Base-by-base conservation (phyloP, 768 basidiomycete genomes). In the Phylloporus sp. region DNA sequence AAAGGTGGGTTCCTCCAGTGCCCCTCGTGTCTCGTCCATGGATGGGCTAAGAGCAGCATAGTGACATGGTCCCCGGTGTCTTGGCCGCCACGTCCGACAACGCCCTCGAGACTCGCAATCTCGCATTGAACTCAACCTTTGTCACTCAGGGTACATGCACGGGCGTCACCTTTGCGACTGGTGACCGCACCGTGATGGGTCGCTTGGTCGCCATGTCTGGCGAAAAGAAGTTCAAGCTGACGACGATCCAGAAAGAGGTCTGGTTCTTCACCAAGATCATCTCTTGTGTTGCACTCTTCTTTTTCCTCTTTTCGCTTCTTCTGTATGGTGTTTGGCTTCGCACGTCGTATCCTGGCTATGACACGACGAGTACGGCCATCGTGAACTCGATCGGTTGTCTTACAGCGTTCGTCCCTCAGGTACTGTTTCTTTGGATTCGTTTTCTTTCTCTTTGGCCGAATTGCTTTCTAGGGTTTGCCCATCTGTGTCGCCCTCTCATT, bases 261-360 rank as follows among this genome's bases (percentile, higher is more conserved):
- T 75, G 74, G 66, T 77, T 74, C 59, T 81, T 81, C 59, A 75
- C 78, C 41, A 80, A 80, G 55, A 70, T 76, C 59, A 76, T 82
- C 52, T 80, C 69, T 69, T 50, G 79, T 44, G 63, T 68, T 58
- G 66, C 55, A 43, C 72, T 68, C 55, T 80, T 68, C 62, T 71
- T 61, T 11, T 26, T 23, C 5, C 16, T 7, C 62, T 47, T 75
- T 8, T 68, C 73, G n/a, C 66, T 78, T 9, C 63, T 76, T 47
- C 59, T 71, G 23, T 74, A 64, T 55, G 70, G 69, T n/a, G 72
- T 68, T 56, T 81, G 73, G 81, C 64, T 74, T 47, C 65, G 62
- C 45, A 65, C 40, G 20, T 50, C 26, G 18, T 72, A 62, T 50
- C 65, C 68, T 1, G 72, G 70, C 9, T 72, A 65, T 23, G 67